Evolutionary conservation across 2,329 filamentous ascomycete genomes (phyloP).

Genomic region (Diaporthe nobilis): DNA sequence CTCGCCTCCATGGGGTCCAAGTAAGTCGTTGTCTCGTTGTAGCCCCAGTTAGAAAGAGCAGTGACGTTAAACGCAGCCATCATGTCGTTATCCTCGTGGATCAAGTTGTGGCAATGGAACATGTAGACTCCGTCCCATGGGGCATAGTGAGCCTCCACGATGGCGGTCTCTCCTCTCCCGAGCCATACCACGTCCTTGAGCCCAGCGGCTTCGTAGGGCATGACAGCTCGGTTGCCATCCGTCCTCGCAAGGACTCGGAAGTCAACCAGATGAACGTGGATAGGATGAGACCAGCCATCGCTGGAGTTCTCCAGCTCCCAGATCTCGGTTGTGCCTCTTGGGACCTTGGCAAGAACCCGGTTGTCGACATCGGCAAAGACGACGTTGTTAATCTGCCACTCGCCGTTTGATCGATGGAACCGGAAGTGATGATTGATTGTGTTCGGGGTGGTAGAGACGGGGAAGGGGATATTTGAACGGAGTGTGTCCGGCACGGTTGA

Average conservation of each 20-base stretch:
- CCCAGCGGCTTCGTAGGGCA: conserved; percentile 67
- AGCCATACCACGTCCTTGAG: conserved; percentile 73
- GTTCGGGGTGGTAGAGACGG: conserved; percentile 48
- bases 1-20: conserved; percentile 55
- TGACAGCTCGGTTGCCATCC: conserved; percentile 58
- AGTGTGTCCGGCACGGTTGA: conserved; percentile 53
- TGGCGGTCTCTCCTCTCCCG: conserved; percentile 62
- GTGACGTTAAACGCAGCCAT: conserved; percentile 63
- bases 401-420: conserved; percentile 59
- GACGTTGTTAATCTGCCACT: conserved; percentile 67
- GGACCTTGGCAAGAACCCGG: conserved; percentile 63
- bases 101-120: conserved; percentile 64
- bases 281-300: conserved; percentile 66
- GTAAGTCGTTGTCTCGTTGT: conserved; percentile 53
- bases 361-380: conserved; percentile 61
- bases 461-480: conserved; percentile 54
- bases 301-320: conserved; percentile 65
- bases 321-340: conserved; percentile 61
- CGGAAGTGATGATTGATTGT: conserved; percentile 60
- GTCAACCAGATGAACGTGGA: conserved; percentile 72
- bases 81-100: conserved; percentile 62
- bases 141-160: conserved; percentile 65
- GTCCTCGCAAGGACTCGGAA: conserved; percentile 66
- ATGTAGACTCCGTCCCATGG: conserved; percentile 68
- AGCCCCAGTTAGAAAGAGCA: conserved; percentile 54